Evolutionary conservation across 192 early-diverging fungal species (phyloP).

Genomic region (Diversispora eburnea): DNA sequence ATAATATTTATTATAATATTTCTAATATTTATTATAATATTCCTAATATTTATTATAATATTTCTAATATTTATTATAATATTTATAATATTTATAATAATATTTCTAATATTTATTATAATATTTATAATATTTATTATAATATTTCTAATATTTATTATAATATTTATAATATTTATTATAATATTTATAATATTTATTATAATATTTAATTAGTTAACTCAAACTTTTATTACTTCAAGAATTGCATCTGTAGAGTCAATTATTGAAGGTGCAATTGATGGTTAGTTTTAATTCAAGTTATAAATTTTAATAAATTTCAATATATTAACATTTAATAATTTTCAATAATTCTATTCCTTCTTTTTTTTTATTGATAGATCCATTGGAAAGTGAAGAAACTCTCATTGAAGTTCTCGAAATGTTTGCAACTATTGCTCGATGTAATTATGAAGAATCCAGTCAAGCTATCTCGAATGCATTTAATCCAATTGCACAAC

Average conservation of each 20-base stretch:
- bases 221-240: constrained; percentile 49
- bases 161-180: constrained; percentile 30
- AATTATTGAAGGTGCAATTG: constrained; percentile 49
- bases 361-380: constrained; percentile 31
- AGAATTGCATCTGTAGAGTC: constrained; percentile 48
- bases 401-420: constrained; percentile 62
- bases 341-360: too few species aligned
- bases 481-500: constrained; percentile 57
- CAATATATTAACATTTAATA: neutral
- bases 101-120: constrained; percentile 32
- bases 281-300: constrained; percentile 38
- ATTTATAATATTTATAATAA: too few species aligned
- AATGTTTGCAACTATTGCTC: constrained; percentile 63
- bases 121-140: too few species aligned
- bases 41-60: constrained; percentile 30
- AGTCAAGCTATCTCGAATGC: constrained; percentile 45
- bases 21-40: too few species aligned
- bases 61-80: constrained; percentile 30
- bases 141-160: constrained; percentile 32
- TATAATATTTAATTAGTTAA: too few species aligned
- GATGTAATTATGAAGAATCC: constrained; percentile 63
- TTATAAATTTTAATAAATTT: neutral
- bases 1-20: constrained; percentile 30
- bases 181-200: constrained; percentile 32
- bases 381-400: constrained; percentile 66